phyloP scores from a whole-genome alignment of 176 grass and related monocot species.

The Ensete glaucum region DNA sequence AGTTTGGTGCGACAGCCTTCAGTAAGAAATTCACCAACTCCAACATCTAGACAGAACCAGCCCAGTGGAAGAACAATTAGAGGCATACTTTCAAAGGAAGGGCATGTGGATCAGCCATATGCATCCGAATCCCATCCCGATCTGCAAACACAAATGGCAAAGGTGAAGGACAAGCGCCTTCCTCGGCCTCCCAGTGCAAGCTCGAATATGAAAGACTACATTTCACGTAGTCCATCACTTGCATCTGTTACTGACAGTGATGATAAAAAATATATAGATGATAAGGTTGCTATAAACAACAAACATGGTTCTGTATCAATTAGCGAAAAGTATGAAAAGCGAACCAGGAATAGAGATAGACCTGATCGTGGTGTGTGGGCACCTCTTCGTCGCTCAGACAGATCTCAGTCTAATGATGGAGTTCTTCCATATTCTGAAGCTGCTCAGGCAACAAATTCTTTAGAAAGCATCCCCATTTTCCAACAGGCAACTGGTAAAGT shows the following conservation, averaged over 20 bases:
- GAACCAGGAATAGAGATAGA: conserved; percentile 20
- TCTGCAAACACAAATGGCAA: background rate
- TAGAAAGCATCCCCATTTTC: conserved; percentile 1
- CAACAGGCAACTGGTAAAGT: background rate
- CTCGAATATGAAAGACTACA: conserved; percentile 8
- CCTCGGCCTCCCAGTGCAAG: conserved; percentile 1
- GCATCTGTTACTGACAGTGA: conserved; percentile 17
- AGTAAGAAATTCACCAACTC: background rate
- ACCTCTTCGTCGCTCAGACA: conserved; percentile 15
- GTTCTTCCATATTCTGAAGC: background rate
- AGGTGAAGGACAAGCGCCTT: conserved; percentile 14
- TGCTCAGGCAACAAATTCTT: conserved; percentile 9
- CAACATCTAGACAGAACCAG: conserved; percentile 13
- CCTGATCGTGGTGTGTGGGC: conserved; percentile 26
- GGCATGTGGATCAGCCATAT: background rate
- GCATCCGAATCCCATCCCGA: background rate
- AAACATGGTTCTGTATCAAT: conserved; percentile 9
- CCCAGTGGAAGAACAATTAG: conserved; percentile 10
- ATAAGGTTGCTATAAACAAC: conserved; percentile 2
- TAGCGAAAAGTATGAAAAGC: conserved; percentile 17
- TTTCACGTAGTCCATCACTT: background rate
- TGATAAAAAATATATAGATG: conserved; percentile 19
- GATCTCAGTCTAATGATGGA: conserved; percentile 18
- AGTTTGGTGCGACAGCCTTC: conserved; percentile 13
- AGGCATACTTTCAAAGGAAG: conserved; percentile 23